These are phyloP conservation scores for Liriodendron chinense DNA, from an alignment of 164 flowering plant species.

Conservation along the genomic window DNA sequence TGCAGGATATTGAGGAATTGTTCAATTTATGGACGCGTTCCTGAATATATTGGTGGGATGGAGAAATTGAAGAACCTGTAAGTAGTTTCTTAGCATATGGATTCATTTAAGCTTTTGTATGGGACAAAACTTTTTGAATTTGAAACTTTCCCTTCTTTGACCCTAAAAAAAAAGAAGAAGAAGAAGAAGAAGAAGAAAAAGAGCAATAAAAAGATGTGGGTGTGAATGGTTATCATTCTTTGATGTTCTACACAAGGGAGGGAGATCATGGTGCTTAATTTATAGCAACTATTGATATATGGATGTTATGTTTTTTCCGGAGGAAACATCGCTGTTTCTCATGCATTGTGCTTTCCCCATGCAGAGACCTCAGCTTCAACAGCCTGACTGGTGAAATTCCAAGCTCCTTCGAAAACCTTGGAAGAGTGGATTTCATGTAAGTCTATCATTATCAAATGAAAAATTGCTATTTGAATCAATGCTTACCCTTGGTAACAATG, in stretches of 20 bases:
- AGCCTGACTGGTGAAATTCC: conserved; percentile 64
- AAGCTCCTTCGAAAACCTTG: conserved; percentile 32
- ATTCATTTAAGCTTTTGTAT: background rate
- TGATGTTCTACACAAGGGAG: background rate
- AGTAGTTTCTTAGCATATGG: conserved; percentile 21
- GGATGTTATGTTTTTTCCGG: background rate
- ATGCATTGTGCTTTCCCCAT: background rate
- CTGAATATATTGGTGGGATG: conserved; percentile 56
- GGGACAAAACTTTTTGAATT: background rate
- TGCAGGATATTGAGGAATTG: conserved; percentile 68
- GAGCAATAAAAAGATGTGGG: background rate
- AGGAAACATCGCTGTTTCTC: background rate
- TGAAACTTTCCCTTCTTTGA: background rate
- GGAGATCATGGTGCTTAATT: background rate
- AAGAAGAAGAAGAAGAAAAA: too few relatives aligned
- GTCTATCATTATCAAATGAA: conserved; percentile 11
- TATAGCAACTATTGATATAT: too few relatives aligned
- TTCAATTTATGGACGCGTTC: conserved; percentile 52
- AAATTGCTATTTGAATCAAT: background rate
- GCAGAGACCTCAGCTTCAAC: conserved; percentile 8
- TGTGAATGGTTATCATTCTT: background rate
- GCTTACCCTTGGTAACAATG: background rate
- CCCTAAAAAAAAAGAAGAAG: background rate
- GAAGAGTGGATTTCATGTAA: conserved; percentile 58
- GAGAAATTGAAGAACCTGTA: conserved; percentile 52